These are phyloP conservation scores for Trichoderma koningii DNA, from an alignment of 2,329 filamentous ascomycete species.

Conservation along the genomic window DNA sequence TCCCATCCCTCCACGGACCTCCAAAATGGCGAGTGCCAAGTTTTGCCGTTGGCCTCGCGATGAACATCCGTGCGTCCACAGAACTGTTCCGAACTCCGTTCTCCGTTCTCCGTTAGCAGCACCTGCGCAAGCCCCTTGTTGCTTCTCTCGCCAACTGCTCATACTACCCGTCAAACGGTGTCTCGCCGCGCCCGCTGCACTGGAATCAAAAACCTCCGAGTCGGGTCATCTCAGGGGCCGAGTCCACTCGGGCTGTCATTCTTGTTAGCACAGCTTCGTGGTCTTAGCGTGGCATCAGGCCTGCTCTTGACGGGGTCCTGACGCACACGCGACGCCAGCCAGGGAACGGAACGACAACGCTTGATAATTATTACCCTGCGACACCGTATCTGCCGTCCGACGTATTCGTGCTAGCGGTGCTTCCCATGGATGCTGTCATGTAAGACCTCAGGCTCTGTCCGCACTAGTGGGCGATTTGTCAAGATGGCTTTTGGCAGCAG, in stretches of 20 bases:
- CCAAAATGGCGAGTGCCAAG: too few relatives aligned
- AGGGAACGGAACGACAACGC: neutral
- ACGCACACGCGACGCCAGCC: neutral
- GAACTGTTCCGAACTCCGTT: too few relatives aligned
- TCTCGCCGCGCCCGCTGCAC: constrained; percentile 8
- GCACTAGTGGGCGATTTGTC: constrained; percentile 9
- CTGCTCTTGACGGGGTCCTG: neutral
- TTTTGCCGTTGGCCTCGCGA: too few relatives aligned
- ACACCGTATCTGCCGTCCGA: neutral
- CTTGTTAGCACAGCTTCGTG: neutral
- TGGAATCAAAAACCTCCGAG: constrained; percentile 9
- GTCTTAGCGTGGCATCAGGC: too few relatives aligned
- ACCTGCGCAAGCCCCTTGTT: neutral
- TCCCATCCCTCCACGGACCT: too few relatives aligned
- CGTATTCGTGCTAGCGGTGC: neutral
- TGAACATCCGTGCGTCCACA: too few relatives aligned
- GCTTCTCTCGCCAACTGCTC: neutral
- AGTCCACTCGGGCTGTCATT: neutral
- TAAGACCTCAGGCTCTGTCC: neutral
- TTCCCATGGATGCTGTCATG: constrained; percentile 11
- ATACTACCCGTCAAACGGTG: neutral
- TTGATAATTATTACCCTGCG: neutral
- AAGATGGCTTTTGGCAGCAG: neutral
- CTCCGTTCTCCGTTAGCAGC: neutral
- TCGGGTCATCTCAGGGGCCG: constrained; percentile 16